phyloP scores from a whole-genome alignment of 306 rosid genomes.

The Pterocarpus macrocarpus region DNA sequence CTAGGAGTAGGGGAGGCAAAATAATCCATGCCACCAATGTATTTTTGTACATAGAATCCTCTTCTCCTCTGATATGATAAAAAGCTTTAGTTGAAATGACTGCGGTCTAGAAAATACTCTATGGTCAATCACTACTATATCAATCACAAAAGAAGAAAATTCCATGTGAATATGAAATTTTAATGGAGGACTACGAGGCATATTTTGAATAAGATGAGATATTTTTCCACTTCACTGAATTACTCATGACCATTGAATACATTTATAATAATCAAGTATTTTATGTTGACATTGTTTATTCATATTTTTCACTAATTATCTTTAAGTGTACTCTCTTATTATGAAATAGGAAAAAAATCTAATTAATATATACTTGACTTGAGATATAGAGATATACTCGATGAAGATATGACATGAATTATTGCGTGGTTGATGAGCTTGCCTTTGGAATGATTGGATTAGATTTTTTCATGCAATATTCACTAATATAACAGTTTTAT shows the following conservation, averaged over 20 bases:
- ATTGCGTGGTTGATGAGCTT: too few relatives aligned
- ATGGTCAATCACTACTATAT: conserved; percentile 12
- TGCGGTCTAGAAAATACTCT: conserved; percentile 16
- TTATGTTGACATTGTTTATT: neutral
- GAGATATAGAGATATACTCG: neutral
- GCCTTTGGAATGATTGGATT: too few relatives aligned
- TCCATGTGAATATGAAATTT: neutral
- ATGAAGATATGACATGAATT: neutral
- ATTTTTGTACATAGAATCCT: conserved; percentile 48
- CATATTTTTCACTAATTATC: neutral
- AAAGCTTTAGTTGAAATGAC: conserved; percentile 36
- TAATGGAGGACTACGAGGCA: neutral
- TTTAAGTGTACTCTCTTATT: neutral
- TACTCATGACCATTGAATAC: neutral
- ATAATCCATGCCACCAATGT: conserved; percentile 42
- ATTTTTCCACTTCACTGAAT: neutral
- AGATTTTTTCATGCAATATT: too few relatives aligned
- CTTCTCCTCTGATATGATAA: conserved; percentile 39
- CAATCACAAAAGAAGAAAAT: neutral
- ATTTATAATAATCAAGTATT: neutral
- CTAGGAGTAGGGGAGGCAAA: conserved; percentile 46
- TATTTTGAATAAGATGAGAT: neutral
- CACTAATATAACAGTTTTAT: neutral
- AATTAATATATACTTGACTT: neutral
- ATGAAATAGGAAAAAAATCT: neutral